Conservation (phyloP, 192 early-diverging fungal genomes). For the Rhizophlyctis rosea region DNA sequence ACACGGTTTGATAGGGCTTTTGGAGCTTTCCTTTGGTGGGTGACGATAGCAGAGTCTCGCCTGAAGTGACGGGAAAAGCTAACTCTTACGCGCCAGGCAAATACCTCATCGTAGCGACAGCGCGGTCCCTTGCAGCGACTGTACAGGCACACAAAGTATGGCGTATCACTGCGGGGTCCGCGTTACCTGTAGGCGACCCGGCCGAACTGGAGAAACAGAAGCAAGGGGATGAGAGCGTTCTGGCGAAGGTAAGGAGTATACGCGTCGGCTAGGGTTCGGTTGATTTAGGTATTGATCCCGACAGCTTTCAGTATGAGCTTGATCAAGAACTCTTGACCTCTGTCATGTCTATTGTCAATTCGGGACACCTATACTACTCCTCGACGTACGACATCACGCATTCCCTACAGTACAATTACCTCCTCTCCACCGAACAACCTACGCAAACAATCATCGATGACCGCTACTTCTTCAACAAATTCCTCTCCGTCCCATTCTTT, state of each 20-base stretch:
- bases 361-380: slow-evolving; percentile 51
- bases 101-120: slow-evolving; percentile 46
- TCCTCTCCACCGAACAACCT: slow-evolving; percentile 20
- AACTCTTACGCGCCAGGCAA: slow-evolving; percentile 21
- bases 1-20: neutral
- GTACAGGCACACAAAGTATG: slow-evolving; percentile 56
- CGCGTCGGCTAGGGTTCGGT: neutral
- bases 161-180: slow-evolving; percentile 35
- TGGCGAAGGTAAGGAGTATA: slow-evolving; percentile 32
- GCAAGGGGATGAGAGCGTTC: slow-evolving; percentile 20
- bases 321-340: slow-evolving; percentile 41
- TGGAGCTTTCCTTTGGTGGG: neutral
- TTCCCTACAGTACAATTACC: slow-evolving; percentile 52
- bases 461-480: slow-evolving; percentile 52
- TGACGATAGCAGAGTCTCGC: neutral
- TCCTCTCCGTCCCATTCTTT: slow-evolving; percentile 34
- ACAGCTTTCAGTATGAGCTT: slow-evolving; percentile 27
- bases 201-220: neutral
- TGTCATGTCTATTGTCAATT: slow-evolving; percentile 39
- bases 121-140: slow-evolving; percentile 43
- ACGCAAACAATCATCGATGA: slow-evolving; percentile 43
- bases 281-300: slow-evolving; percentile 5
- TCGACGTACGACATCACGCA: slow-evolving; percentile 53
- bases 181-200: slow-evolving; percentile 33
- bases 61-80: neutral